Evolutionary conservation across 2,329 filamentous ascomycete species (phyloP).

Genomic region (Fusarium sp.): DNA sequence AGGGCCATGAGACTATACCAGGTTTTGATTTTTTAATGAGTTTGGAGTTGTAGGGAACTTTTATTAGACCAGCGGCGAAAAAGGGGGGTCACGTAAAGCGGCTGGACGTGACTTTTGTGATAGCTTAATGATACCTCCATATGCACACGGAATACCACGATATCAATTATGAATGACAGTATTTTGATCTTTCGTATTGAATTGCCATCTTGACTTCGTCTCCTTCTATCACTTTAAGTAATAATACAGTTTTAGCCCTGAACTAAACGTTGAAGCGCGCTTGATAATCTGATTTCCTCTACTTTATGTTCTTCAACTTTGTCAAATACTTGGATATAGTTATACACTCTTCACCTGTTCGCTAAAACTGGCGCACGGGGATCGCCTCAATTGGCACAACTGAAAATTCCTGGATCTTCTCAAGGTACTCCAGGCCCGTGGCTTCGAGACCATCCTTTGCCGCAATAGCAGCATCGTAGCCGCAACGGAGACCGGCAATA

Average conservation of each 20-base stretch:
- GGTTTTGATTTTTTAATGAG: slow-evolving; percentile 25
- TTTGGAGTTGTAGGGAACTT: slow-evolving; percentile 23
- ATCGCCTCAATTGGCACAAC: slow-evolving; percentile 42
- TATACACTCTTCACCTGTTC: neutral
- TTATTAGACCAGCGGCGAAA: slow-evolving; percentile 39
- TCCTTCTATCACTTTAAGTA: slow-evolving; percentile 18
- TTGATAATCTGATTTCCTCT: neutral
- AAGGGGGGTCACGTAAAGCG: slow-evolving; percentile 33
- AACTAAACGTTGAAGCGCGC: neutral
- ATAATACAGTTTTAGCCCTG: slow-evolving; percentile 26
- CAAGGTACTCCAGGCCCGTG: slow-evolving; percentile 48
- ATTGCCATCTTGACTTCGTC: neutral
- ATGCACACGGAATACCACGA: slow-evolving; percentile 37
- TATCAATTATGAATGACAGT: neutral
- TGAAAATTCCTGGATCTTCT: slow-evolving; percentile 40
- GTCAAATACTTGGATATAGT: neutral
- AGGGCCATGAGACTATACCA: neutral
- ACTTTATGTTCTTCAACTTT: neutral
- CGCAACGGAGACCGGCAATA: slow-evolving; percentile 61
- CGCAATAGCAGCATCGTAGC: slow-evolving; percentile 47
- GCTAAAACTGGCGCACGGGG: slow-evolving; percentile 42
- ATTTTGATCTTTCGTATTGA: neutral
- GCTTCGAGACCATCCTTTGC: slow-evolving; percentile 37
- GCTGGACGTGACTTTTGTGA: slow-evolving; percentile 41
- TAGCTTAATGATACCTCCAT: slow-evolving; percentile 50